Evolutionary conservation across 116 monocot species (phyloP).

Genomic region (Cymodocea nodosa): DNA sequence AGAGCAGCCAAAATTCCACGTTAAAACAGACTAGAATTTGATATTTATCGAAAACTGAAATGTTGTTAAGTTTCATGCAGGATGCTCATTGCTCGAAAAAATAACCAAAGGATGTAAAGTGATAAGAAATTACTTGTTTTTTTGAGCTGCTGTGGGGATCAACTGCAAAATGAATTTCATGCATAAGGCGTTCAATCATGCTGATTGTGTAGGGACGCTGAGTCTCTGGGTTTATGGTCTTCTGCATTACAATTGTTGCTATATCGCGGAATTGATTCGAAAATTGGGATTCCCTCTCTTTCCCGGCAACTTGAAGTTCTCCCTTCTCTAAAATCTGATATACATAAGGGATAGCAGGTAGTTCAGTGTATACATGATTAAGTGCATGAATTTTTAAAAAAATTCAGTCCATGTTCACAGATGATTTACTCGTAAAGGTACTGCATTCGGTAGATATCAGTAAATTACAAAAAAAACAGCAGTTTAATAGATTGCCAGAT

Average conservation of each 20-base stretch:
- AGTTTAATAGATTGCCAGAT: not conserved
- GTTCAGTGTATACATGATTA: no score
- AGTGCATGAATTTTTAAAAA: no score
- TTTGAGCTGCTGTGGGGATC: slow-evolving; percentile 84
- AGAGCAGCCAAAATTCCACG: no score
- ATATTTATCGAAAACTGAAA: no score
- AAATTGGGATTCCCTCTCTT: slow-evolving; percentile 78
- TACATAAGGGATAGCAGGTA: not conserved
- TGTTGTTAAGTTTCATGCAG: no score
- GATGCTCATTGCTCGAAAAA: not conserved
- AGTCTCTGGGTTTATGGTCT: slow-evolving; percentile 85
- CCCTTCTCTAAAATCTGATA: slow-evolving; percentile 83
- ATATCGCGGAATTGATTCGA: slow-evolving; percentile 86
- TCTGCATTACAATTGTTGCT: slow-evolving; percentile 93
- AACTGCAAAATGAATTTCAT: slow-evolving; percentile 96
- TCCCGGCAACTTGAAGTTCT: slow-evolving; percentile 93
- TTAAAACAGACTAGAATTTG: no score
- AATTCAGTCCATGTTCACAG: no score
- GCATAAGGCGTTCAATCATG: slow-evolving; percentile 85
- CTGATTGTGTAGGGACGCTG: slow-evolving; percentile 49
- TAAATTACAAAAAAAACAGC: not conserved
- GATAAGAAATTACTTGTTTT: slow-evolving; percentile 51
- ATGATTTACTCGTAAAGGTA: no score
- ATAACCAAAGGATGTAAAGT: not conserved
- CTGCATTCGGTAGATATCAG: no score